Conservation (phyloP, 140 eudicot genomes). For the Oenanthe javanica region DNA sequence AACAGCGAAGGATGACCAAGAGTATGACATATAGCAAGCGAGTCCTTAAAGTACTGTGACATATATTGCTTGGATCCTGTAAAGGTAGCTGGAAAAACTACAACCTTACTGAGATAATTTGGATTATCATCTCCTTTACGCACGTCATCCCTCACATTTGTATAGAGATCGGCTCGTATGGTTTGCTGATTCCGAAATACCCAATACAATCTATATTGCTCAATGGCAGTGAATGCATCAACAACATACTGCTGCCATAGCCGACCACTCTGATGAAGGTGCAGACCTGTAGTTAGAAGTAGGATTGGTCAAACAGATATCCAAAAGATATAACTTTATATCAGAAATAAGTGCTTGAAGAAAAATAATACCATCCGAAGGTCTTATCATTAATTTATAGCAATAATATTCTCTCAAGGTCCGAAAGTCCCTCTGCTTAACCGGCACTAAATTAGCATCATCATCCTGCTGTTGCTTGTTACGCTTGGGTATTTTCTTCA, state of each 20-base stretch:
- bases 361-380: not conserved
- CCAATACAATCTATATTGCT: not conserved
- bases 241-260: not conserved
- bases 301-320: no score
- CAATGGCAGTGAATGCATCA: not conserved
- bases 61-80: not conserved
- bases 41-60: not conserved
- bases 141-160: no score
- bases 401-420: not conserved
- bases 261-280: not conserved
- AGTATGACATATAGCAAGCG: not conserved
- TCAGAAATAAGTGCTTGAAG: no score
- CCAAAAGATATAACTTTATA: no score
- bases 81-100: not conserved
- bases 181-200: not conserved
- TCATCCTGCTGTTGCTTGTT: not conserved
- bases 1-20: not conserved
- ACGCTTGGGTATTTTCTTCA: no score
- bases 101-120: not conserved
- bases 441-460: not conserved
- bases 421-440: not conserved
- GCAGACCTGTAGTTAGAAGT: no score
- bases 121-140: not conserved
- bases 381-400: not conserved
- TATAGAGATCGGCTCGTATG: not conserved